Percentiles rank a stretch among this genome's conserved stretches.
These are phyloP conservation scores for Fusarium chuoi DNA, from an alignment of 2,329 filamentous ascomycete species.

Conservation along the genomic window DNA sequence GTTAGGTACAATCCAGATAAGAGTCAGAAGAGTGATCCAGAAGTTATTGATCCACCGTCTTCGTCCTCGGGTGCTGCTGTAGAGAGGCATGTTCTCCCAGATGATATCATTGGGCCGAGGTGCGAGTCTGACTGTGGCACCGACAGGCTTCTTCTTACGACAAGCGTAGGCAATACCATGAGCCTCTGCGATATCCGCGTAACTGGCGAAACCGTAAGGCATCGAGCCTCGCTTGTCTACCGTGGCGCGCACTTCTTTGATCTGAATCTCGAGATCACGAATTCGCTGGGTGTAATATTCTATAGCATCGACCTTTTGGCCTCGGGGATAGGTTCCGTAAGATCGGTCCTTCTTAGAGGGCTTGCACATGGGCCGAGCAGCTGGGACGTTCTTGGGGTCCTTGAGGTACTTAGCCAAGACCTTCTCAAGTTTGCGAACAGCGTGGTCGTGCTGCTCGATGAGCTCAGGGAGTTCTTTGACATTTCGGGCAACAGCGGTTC, in stretches of 20 bases:
- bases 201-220: slow-evolving; percentile 94
- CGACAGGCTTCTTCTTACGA: slow-evolving; percentile 82
- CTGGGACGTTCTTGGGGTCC: slow-evolving; percentile 82
- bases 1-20: slow-evolving; percentile 92
- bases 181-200: slow-evolving; percentile 86
- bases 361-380: slow-evolving; percentile 79
- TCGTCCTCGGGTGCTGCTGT: slow-evolving; percentile 73
- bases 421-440: slow-evolving; percentile 83
- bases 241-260: slow-evolving; percentile 82
- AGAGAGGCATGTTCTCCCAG: slow-evolving; percentile 90
- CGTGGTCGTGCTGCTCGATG: slow-evolving; percentile 83
- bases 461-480: slow-evolving; percentile 89
- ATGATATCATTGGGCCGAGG: slow-evolving; percentile 92
- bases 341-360: slow-evolving; percentile 83
- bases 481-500: slow-evolving; percentile 87
- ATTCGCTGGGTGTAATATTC: slow-evolving; percentile 91
- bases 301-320: slow-evolving; percentile 89
- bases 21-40: slow-evolving; percentile 83
- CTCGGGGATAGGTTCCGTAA: slow-evolving; percentile 70
- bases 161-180: slow-evolving; percentile 87
- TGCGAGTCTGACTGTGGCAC: slow-evolving; percentile 80
- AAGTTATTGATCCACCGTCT: slow-evolving; percentile 82
- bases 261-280: slow-evolving; percentile 80
- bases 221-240: slow-evolving; percentile 90
- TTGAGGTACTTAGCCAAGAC: slow-evolving; percentile 91